phyloP scores from a whole-genome alignment of 305 asterid species.

The Withania somnifera region DNA sequence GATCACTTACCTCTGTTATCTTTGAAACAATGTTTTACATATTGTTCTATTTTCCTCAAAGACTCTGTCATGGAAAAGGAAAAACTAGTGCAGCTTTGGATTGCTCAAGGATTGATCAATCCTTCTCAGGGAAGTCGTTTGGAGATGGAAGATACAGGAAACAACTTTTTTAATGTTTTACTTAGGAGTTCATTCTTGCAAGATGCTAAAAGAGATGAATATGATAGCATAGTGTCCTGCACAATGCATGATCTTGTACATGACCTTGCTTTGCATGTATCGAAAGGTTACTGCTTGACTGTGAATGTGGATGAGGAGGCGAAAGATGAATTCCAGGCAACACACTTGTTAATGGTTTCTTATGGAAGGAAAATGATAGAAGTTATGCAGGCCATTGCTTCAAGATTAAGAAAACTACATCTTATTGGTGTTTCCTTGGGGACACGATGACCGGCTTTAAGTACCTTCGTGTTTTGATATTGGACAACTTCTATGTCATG shows the following conservation, averaged over 20 bases:
- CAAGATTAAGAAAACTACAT: constrained; percentile 1
- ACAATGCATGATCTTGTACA: constrained; percentile 16
- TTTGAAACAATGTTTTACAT: no score
- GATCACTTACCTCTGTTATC: no score
- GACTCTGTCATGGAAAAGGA: no score
- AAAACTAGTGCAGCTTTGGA: no score
- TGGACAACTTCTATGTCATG: background rate
- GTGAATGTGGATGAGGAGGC: background rate
- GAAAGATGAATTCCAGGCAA: background rate
- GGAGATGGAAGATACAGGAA: constrained; percentile 17
- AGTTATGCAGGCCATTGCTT: background rate
- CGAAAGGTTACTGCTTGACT: background rate
- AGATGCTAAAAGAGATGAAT: constrained; percentile 3
- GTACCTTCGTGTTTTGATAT: background rate
- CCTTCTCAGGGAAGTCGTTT: background rate
- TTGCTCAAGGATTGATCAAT: no score
- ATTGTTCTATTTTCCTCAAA: no score
- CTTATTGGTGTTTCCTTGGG: background rate
- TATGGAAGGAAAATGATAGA: background rate
- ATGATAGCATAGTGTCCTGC: background rate
- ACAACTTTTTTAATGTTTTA: constrained; percentile 1
- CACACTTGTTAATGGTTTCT: no score
- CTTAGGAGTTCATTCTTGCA: constrained; percentile 6
- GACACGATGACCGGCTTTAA: background rate
- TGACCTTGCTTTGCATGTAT: background rate